Evolutionary conservation across 164 flowering plant genomes (phyloP).

Genomic region (Santalum album): DNA sequence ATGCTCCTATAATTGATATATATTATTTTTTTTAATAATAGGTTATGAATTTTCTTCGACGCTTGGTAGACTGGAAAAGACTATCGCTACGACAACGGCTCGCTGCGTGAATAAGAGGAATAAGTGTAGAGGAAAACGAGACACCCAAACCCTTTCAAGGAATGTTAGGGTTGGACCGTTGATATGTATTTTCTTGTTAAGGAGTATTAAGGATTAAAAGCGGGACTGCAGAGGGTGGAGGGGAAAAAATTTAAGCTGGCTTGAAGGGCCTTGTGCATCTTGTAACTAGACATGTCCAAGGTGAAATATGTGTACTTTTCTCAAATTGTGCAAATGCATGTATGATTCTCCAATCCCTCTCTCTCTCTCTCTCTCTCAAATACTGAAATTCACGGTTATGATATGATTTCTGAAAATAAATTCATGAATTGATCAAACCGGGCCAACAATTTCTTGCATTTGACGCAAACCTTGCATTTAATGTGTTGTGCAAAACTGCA

Average conservation of each 20-base stretch:
- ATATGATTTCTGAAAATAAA: too few species aligned
- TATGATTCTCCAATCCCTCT: background rate
- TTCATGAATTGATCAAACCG: too few species aligned
- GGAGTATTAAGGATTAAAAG: background rate
- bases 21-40: conserved; percentile 5
- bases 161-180: conserved; percentile 7
- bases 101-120: conserved; percentile 9
- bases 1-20: background rate
- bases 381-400: too few species aligned
- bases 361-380: background rate
- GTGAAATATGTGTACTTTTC: conserved; percentile 5
- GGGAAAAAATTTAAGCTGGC: background rate
- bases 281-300: conserved; percentile 19
- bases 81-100: conserved; percentile 15
- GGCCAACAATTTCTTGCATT: too few species aligned
- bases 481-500: too few species aligned
- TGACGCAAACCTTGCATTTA: too few species aligned
- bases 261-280: conserved; percentile 19
- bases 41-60: conserved; percentile 57
- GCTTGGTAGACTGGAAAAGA: conserved; percentile 52
- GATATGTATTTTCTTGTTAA: conserved; percentile 10
- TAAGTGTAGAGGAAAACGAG: background rate
- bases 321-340: conserved; percentile 7
- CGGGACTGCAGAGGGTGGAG: too few species aligned
- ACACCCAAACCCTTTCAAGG: conserved; percentile 4